These are phyloP conservation scores for Xylaria polymorpha DNA, from an alignment of 2,329 filamentous ascomycete genomes.

Conservation along the genomic window DNA sequence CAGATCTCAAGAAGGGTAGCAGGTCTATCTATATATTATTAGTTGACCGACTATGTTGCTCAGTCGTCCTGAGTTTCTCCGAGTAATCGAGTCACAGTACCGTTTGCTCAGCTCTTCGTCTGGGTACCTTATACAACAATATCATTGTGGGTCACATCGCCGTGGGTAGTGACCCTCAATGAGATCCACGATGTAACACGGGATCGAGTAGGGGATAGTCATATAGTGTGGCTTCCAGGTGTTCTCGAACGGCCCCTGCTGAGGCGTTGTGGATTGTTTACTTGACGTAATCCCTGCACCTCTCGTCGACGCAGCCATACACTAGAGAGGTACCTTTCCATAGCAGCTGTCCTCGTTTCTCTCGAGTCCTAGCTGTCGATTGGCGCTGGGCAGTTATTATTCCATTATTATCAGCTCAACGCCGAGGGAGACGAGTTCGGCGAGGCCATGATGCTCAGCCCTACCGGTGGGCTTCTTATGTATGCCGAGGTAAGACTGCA, in stretches of 20 bases:
- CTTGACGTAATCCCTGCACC: conserved; percentile 21
- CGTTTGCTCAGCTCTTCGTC: conserved; percentile 1
- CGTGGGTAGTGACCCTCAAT: conserved; percentile 22
- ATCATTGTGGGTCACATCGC: conserved; percentile 31
- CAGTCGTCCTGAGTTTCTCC: conserved; percentile 9
- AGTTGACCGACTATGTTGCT: conserved; percentile 7
- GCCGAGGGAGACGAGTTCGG: not conserved
- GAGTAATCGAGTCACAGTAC: not conserved
- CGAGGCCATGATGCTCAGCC: not conserved
- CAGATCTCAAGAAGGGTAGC: conserved; percentile 3
- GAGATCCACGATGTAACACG: conserved; percentile 30
- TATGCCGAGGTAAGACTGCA: not conserved
- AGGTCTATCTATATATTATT: conserved; percentile 18
- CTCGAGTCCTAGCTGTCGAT: not conserved
- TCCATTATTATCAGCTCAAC: not conserved
- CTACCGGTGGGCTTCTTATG: conserved; percentile 2
- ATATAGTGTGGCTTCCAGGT: conserved; percentile 16
- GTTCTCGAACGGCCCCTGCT: conserved; percentile 26
- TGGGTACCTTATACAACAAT: conserved; percentile 26
- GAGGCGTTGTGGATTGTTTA: conserved; percentile 16
- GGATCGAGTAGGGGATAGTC: conserved; percentile 20
- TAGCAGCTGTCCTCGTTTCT: not conserved
- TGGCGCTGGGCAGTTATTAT: not conserved
- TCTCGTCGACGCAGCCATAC: conserved; percentile 12
- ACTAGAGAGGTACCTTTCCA: not conserved